Base-by-base conservation (phyloP, 164 flowering plant genomes). In the Aristolochia contorta region DNA sequence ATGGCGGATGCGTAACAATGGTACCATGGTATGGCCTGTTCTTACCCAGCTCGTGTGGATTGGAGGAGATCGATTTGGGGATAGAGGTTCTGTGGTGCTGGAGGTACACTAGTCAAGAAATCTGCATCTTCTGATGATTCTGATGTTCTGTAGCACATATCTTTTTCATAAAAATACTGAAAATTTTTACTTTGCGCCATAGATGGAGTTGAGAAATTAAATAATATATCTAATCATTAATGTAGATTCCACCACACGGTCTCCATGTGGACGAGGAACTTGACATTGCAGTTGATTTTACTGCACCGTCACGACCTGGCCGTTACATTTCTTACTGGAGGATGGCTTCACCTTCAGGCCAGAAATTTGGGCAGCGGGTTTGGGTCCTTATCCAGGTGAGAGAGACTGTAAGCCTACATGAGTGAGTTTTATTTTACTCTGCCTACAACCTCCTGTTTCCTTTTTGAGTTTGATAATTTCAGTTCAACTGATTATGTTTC, bases 1-100 rank as follows among this genome's bases (percentile, higher is more conserved):
- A 53, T 94, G 99, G 97, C 65, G 91, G 63, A 76, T 94, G 87
- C 83, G 77, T 45, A 94, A 94, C 74, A 83, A 65, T 77, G 97
- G 99, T 3, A 61, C 65, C 32, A 27, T 65, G 54, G 69, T 61
- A 1, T 94, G 99, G 99, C 80, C 84, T 6, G 68, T 10, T 6
- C 86, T 87, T 15, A 61, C 82, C 3, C 82, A 71, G 43, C 84
- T 94, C 68, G 75, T 86, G 19, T 89, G 91, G 87, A 84, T 80
- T 54, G 94, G 83, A 16, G 99, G 99, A 20, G 86, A 83, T 55
- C 73, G 32, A 46, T 65, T 89, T 16, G 69, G 78, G 45, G 58
- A 62, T 53, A 57, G 60, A 22, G 56, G 16, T 57, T 77, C 82
- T 20, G 81, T 77, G 43, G 78, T 75, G 20, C 19, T 87, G 43